These are phyloP conservation scores for Russula lepida DNA, from an alignment of 768 basidiomycete genomes.

Conservation along the genomic window DNA sequence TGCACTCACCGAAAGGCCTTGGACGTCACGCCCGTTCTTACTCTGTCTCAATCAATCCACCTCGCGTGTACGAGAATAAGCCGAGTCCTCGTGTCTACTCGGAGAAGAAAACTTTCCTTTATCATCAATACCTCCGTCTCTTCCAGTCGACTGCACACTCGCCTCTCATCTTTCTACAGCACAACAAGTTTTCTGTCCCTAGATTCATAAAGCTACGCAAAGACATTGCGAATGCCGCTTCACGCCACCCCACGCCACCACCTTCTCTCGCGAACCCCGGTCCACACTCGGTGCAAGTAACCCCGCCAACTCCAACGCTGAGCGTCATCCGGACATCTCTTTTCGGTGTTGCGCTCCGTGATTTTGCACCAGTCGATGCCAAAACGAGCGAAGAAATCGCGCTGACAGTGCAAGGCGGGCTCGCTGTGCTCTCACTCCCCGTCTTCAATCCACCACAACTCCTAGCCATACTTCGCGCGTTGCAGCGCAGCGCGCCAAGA, in stretches of 20 bases:
- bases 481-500: constrained; percentile 58
- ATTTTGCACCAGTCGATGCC: constrained; percentile 44
- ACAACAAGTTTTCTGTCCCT: constrained; percentile 63
- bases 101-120: constrained; percentile 74
- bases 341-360: constrained; percentile 68
- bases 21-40: constrained; percentile 13
- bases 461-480: constrained; percentile 52
- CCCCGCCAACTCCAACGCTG: constrained; percentile 38
- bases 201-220: constrained; percentile 60
- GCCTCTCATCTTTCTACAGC: constrained; percentile 72
- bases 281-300: constrained; percentile 23
- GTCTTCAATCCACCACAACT: constrained; percentile 67
- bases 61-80: constrained; percentile 46
- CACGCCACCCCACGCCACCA: constrained; percentile 26
- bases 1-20: constrained; percentile 6
- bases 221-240: constrained; percentile 52
- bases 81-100: constrained; percentile 58
- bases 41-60: constrained; percentile 43
- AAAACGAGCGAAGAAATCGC: constrained; percentile 45
- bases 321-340: constrained; percentile 70
- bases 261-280: constrained; percentile 29
- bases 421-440: constrained; percentile 59
- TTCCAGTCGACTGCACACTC: constrained; percentile 47
- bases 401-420: constrained; percentile 46
- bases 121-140: constrained; percentile 69